Base-by-base conservation (phyloP, 2,329 filamentous ascomycete species). In the Chaetomiaceae sp. region DNA sequence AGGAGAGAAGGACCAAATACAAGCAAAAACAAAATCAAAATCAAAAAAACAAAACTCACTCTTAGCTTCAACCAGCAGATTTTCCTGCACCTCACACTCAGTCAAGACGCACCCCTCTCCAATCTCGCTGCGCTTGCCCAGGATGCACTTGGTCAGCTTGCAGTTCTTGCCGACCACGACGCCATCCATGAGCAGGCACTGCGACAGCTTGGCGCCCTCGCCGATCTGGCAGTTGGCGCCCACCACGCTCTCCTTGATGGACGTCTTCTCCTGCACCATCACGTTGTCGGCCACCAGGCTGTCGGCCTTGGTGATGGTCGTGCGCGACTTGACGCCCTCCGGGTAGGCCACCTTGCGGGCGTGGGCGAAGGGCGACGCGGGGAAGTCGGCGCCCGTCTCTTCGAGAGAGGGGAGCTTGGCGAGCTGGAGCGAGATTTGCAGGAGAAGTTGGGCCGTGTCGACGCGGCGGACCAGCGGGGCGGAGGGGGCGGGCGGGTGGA, bases 71-170 rank as follows among this genome's bases (percentile, higher is more conserved):
- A 91, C 84, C 1, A 96, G 78, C 8, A 92, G 76, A 64, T 92
- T 92, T 67, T 96, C 89, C 66, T 96, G 90, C 5, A 97, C 85
- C 69, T 97, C 90, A 62, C 91, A 96, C 54, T 96, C 88, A 47
- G 85, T 90, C 59, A 97, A 70, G n/a, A 83, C 79, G 5, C 78
- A 85, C 8, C 85, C 86, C 41, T 89, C 87, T n/a, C 92, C 91
- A 59, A 99, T 82, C 61, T 86, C 84, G 58, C 85, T 87, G 55
- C 89, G 74, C 63, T 85, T 82, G 4, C 93, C 93, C 35, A 97
- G 71, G 27, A 97, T 87, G 63, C 91, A 96, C 19, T 88, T 87
- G 1, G 87, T 93, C 45, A 97, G 73, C 66, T 89, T 89, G 63
- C 86, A 91, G 38, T 86, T 85, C 61, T 89, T 87, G 13, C 89